phyloP scores from a whole-genome alignment of 1,284 basidiomycete species.

The Trametes pubescens region DNA sequence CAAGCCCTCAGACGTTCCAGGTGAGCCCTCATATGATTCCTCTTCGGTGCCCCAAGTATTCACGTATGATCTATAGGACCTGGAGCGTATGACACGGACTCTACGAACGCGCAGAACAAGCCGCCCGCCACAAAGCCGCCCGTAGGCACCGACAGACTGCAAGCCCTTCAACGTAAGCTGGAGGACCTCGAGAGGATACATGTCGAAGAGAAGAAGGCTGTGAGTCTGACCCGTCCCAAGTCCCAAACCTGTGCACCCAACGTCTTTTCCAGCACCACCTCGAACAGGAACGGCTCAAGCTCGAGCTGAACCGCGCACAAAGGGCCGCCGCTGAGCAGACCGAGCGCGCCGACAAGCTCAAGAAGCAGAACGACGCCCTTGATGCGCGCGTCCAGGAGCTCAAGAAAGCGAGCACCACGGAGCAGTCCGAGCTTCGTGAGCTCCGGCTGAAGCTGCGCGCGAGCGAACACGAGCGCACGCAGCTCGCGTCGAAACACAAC shows the following conservation, averaged over 20 bases:
- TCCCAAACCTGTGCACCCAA: background rate
- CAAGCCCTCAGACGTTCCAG: conserved; percentile 50
- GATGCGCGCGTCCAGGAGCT: conserved; percentile 66
- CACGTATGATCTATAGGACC: conserved; percentile 43
- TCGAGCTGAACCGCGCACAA: conserved; percentile 59
- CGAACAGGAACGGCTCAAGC: conserved; percentile 66
- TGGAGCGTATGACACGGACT: conserved; percentile 43
- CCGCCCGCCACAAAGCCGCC: conserved; percentile 23
- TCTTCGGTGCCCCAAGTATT: background rate
- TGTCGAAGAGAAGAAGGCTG: conserved; percentile 69
- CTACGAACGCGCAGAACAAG: conserved; percentile 22
- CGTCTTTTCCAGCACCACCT: conserved; percentile 55
- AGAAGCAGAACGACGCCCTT: conserved; percentile 64
- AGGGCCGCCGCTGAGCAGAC: conserved; percentile 59
- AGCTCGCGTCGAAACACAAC: conserved; percentile 58
- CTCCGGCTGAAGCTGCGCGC: conserved; percentile 64
- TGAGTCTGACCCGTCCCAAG: conserved; percentile 45
- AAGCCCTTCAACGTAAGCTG: conserved; percentile 65
- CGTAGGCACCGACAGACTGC: conserved; percentile 54
- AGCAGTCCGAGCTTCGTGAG: conserved; percentile 70
- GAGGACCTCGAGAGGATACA: conserved; percentile 73
- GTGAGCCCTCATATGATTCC: conserved; percentile 40
- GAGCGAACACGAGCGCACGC: conserved; percentile 65
- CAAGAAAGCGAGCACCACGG: conserved; percentile 55
- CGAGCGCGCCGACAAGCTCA: conserved; percentile 65